Conservation (phyloP, 169 alveolate species). For the Cryptosporidium sp. region DNA sequence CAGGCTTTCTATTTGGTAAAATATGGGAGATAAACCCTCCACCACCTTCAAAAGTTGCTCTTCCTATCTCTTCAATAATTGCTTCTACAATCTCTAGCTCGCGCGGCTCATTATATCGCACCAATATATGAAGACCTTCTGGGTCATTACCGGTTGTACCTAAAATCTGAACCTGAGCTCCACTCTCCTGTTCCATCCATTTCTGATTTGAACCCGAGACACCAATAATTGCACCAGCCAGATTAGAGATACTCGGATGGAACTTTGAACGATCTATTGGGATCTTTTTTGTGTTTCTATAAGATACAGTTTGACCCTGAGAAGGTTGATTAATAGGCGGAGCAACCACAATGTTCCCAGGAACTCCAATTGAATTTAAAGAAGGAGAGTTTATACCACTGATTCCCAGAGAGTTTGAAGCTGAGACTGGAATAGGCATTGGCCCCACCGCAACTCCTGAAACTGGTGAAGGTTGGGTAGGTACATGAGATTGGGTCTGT, state of each 20-base stretch:
- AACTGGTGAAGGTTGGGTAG: neutral
- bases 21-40: slow-evolving; percentile 73
- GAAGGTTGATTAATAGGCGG: slow-evolving; percentile 3
- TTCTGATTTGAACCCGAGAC: slow-evolving; percentile 74
- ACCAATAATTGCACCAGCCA: slow-evolving; percentile 74
- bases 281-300: slow-evolving; percentile 47
- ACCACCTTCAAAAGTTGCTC: slow-evolving; percentile 74
- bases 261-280: slow-evolving; percentile 70
- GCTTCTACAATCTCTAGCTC: slow-evolving; percentile 67
- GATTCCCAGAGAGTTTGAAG: neutral
- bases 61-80: slow-evolving; percentile 71
- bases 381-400: slow-evolving; percentile 8
- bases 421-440: neutral
- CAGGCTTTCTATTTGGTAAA: slow-evolving; percentile 46
- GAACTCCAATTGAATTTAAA: slow-evolving; percentile 1
- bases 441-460: neutral
- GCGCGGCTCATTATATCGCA: slow-evolving; percentile 68
- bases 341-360: slow-evolving; percentile 12
- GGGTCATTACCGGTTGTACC: slow-evolving; percentile 76
- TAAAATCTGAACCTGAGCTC: slow-evolving; percentile 73
- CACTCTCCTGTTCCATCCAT: slow-evolving; percentile 76
- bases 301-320: slow-evolving; percentile 2
- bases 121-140: slow-evolving; percentile 58
- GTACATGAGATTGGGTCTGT: slow-evolving; percentile 6
- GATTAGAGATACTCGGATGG: slow-evolving; percentile 68